Evolutionary conservation across 78 protist genomes (phyloP).

Genomic region (Guillardia theta): DNA sequence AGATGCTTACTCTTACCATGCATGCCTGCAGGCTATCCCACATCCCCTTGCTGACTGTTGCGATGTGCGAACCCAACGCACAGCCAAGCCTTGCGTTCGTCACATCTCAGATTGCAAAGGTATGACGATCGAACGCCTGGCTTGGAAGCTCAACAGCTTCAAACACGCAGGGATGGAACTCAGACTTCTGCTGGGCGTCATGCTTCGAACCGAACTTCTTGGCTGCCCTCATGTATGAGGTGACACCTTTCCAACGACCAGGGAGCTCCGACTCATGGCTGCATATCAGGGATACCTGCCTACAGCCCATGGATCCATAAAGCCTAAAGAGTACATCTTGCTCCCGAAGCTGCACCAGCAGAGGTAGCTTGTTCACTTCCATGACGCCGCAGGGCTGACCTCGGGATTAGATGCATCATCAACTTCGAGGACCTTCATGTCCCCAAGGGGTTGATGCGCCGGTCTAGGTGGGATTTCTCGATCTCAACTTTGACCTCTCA

Average conservation of each 20-base stretch:
- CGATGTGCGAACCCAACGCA: background rate
- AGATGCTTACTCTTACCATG: too few species aligned
- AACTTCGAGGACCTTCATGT: background rate
- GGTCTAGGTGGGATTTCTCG: too few species aligned
- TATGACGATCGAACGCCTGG: background rate
- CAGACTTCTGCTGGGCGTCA: background rate
- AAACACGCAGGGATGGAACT: background rate
- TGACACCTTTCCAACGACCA: too few species aligned
- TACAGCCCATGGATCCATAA: background rate
- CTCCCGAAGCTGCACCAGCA: background rate
- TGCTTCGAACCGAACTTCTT: background rate
- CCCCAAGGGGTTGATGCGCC: background rate
- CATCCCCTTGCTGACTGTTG: background rate
- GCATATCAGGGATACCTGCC: constrained; percentile 10
- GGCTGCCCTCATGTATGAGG: background rate
- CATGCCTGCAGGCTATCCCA: too few species aligned
- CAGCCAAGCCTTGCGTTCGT: background rate
- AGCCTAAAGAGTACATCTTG: background rate
- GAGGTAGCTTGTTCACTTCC: background rate
- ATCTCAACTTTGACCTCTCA: background rate
- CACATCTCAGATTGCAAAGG: background rate
- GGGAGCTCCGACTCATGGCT: too few species aligned
- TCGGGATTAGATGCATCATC: too few species aligned
- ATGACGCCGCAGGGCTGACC: too few species aligned
- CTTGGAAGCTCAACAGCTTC: background rate